Conservation (phyloP, 2,329 filamentous ascomycete genomes). For the Esteya vermicola region DNA sequence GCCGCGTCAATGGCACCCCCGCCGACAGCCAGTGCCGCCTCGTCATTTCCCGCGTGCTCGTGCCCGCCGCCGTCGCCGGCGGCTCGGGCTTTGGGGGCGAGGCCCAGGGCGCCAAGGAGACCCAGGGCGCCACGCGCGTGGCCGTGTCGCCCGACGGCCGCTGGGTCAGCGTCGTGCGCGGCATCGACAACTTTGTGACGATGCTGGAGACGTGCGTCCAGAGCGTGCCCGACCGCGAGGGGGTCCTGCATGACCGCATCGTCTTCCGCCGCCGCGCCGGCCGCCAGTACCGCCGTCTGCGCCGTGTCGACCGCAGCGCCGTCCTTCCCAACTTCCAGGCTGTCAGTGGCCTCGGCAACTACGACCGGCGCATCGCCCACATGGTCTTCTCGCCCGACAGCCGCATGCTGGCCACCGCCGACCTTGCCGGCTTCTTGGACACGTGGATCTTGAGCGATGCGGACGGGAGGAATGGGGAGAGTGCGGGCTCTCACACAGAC, state of each 20-base stretch:
- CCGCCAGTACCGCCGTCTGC: conserved; percentile 36
- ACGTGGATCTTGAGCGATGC: conserved; percentile 59
- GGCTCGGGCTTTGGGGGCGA: no score
- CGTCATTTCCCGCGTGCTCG: conserved; percentile 54
- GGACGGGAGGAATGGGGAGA: conserved; percentile 19
- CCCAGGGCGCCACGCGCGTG: conserved; percentile 53
- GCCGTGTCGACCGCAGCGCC: conserved; percentile 22
- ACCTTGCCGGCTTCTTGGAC: conserved; percentile 75
- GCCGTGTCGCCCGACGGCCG: conserved; percentile 54
- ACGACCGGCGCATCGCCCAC: conserved; percentile 63
- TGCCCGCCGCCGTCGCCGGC: conserved; percentile 42
- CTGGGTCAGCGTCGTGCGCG: conserved; percentile 44
- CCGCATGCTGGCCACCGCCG: conserved; percentile 62
- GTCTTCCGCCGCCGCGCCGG: conserved; percentile 22
- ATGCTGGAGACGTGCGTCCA: conserved; percentile 30
- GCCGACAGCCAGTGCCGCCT: conserved; percentile 28
- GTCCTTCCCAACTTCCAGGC: conserved; percentile 38
- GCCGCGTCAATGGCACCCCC: conserved; percentile 21
- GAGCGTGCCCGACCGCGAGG: conserved; percentile 7
- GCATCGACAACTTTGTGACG: conserved; percentile 13
- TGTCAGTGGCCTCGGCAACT: conserved; percentile 56
- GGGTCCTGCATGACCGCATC: background rate
- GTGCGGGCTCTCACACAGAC: conserved; percentile 12
- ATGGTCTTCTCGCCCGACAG: conserved; percentile 69
- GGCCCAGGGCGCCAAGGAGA: conserved; percentile 58